Conservation (phyloP, 2,329 filamentous ascomycete genomes). For the Colletotrichum chrysophilum region DNA sequence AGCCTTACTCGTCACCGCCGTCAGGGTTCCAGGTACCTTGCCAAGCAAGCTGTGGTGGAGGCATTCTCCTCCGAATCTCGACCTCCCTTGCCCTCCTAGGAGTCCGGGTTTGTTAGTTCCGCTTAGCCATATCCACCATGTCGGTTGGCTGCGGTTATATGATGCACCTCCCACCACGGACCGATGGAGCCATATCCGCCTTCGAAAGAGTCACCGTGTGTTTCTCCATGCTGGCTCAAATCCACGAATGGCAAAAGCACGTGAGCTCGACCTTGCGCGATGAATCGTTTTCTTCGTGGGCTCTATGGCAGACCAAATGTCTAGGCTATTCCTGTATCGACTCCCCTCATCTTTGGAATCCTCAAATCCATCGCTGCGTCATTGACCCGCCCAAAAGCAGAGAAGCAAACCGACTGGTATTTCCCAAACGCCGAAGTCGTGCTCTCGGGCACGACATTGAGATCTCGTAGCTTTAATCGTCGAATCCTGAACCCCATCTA, state of each 20-base stretch:
- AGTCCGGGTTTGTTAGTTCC: background rate
- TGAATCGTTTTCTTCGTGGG: background rate
- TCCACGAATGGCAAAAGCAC: background rate
- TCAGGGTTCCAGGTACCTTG: conserved; percentile 14
- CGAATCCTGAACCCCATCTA: conserved; percentile 38
- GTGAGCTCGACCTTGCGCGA: background rate
- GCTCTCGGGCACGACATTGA: background rate
- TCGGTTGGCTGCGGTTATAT: background rate
- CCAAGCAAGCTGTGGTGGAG: conserved; percentile 20
- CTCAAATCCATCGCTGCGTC: background rate
- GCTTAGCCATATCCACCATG: background rate
- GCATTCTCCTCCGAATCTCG: background rate
- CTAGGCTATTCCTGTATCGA: background rate
- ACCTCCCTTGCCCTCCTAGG: background rate
- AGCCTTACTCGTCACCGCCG: conserved; percentile 11
- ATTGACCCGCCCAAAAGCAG: conserved; percentile 10
- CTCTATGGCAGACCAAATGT: background rate
- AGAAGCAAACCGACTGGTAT: conserved; percentile 22
- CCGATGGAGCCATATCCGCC: background rate
- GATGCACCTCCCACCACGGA: background rate
- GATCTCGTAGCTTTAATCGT: background rate
- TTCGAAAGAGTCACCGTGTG: background rate
- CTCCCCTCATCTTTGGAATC: background rate
- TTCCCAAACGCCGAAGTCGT: conserved; percentile 18
- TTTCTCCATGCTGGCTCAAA: background rate